Base-by-base conservation (phyloP, 805 yeast species). In the Priceomyces melissophilus region DNA sequence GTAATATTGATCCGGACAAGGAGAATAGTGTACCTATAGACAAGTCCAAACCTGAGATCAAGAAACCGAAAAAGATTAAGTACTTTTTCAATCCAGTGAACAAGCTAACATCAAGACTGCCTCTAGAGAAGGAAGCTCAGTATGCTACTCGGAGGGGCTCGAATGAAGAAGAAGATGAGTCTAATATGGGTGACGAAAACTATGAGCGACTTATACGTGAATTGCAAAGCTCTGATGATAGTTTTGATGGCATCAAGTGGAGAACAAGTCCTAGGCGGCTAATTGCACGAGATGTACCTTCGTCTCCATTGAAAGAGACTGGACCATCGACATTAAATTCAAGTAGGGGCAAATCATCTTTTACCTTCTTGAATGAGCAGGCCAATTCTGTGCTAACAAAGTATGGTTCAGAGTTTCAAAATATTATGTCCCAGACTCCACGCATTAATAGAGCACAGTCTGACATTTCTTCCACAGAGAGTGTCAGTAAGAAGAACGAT, bases 191-290 rank as follows among this genome's bases (percentile, higher is more conserved):
- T 13, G 37, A 35, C n/a, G 39, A 41, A 14, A 45, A 48, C 30
- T 46, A 49, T 29, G 47, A 46, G 16, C 38, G 40, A 30, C 34
- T 45, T 3, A 30, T 46, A n/a, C 42, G 27, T 17, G 62, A 59
- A 13, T 55, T 50, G 17, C 71, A 64, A 39, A 61, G 69, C 41
- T 67, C 73, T 0, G 75, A 69, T 40, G 74, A 69, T 38, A 66
- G 71, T 41, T 68, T 65, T 44, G 75, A 69, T 32, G 73, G 74
- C 1, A 57, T 69, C 26, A 54, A 67, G 35, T 73, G 78, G 78
- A 70, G 62, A 11, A 54, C 54, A 10, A 67, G 74, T 4, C 76
- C 77, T 23, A 38, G 45, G 42, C 37, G 35, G 37, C 34, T 39
- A 32, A 30, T 39, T 14, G 30, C 32, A 11, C 31, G 31, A 15